A percentile compares a stretch with the other conserved stretches of the same genome.
Evolutionary conservation across 148 eudicot species (phyloP).

Genomic region (Rhododendron simsii): DNA sequence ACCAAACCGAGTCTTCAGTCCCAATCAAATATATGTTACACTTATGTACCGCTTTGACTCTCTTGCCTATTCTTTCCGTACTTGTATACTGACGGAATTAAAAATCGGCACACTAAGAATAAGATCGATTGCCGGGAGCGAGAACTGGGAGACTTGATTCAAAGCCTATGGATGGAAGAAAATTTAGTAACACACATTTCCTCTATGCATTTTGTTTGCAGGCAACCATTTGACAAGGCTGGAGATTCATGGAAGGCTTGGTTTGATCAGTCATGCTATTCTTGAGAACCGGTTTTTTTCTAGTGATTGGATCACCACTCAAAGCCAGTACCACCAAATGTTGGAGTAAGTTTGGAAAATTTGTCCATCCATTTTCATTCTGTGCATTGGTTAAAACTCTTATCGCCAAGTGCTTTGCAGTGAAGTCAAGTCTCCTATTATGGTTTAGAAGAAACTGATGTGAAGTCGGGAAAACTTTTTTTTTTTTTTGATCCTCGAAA

Average conservation of each 20-base stretch:
- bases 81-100: background rate
- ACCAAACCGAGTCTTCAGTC: background rate
- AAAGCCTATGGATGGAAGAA: background rate
- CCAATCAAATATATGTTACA: background rate
- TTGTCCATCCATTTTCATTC: background rate
- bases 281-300: constrained; percentile 17
- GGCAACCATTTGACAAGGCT: constrained; percentile 38
- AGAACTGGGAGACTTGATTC: background rate
- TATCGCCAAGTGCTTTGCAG: background rate
- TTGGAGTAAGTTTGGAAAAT: constrained; percentile 41
- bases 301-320: background rate
- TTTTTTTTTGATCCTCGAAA: no score
- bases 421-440: no score
- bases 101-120: background rate
- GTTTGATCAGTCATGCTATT: constrained; percentile 48
- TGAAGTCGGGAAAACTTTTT: no score
- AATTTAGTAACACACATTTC: background rate
- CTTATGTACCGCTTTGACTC: background rate
- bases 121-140: background rate
- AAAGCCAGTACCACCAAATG: constrained; percentile 21
- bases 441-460: no score
- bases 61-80: background rate
- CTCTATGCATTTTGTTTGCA: background rate
- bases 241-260: constrained; percentile 63
- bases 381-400: background rate